Evolutionary conservation across 2,329 filamentous ascomycete species (phyloP), one percentile per base, ranked within the genome.

Genomic region (Trichothecium sympodiale): DNA sequence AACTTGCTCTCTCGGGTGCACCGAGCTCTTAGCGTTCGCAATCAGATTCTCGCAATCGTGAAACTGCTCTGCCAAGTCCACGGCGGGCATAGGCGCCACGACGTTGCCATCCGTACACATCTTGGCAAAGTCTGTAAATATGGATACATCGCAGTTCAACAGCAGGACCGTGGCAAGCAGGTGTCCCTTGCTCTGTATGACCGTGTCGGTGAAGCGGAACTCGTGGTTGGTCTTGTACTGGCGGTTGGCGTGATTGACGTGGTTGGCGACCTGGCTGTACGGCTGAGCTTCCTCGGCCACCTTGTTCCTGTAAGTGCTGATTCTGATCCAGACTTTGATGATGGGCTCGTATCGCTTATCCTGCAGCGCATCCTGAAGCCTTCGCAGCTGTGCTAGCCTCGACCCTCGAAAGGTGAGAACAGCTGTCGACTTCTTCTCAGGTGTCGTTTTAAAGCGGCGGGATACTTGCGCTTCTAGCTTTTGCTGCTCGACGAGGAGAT

Each of bases 261-360:
- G 51, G 26, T 67, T 52, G 5, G 57, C 57, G 2, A 74, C 64
- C 0, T 55, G 55, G 25, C 65, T 59, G 38, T 65, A 69, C 0
- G 68, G 67, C 43, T 72, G 66, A 43, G 72, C 67, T 8, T 70
- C 60, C 18, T 48, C 47, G 14, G 43, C 43, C 1, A 69, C 61
- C 20, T 56, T 45, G 0, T 31, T 33, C 4, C 39, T 26, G 17
- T 44, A 45, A 8, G 12, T 14, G 9, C 34, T 16, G 2, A 49
- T 40, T 4, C 33, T 27, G 3, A 18, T 34, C 41, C 46, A 42
- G 3, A 42, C 29, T 9, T 17, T 18, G 12, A 41, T 31, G 5
- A 39, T 36, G 4, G 25, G 18, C 15, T 38, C 13, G n/a, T 44
- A 44, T 3, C 43, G 38, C 4, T 18, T 23, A 6, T 41, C 31